A percentile compares a stretch with the other conserved stretches of the same genome.
Evolutionary conservation across 2,329 filamentous ascomycete species (phyloP).

Genomic region (Alternaria atra): DNA sequence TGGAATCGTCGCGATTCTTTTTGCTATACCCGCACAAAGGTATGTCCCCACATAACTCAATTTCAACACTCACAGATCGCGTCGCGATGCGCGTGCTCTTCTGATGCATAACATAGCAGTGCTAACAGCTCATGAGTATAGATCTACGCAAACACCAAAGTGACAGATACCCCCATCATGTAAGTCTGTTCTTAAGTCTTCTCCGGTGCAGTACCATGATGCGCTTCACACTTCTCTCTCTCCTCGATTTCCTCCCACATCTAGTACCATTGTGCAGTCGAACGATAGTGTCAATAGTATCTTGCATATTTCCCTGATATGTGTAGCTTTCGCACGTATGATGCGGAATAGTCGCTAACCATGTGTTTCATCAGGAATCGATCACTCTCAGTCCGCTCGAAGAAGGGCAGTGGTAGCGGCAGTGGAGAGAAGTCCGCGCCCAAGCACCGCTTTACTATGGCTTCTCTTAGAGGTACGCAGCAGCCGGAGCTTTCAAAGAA

Average conservation of each 20-base stretch:
- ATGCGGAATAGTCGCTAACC: slow-evolving; percentile 32
- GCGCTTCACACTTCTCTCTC: neutral
- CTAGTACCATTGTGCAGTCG: neutral
- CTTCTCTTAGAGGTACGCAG: slow-evolving; percentile 81
- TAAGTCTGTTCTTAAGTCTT: slow-evolving; percentile 42
- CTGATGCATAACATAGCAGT: slow-evolving; percentile 13
- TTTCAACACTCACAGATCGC: neutral
- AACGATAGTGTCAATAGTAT: neutral
- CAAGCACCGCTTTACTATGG: slow-evolving; percentile 82
- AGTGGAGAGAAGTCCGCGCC: slow-evolving; percentile 54
- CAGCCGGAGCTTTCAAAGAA: slow-evolving; percentile 90
- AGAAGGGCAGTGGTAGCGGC: slow-evolving; percentile 56
- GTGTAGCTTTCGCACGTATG: neutral
- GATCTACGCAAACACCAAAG: slow-evolving; percentile 26
- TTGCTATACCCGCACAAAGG: slow-evolving; percentile 15
- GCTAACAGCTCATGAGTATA: slow-evolving; percentile 34
- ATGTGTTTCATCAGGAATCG: slow-evolving; percentile 67
- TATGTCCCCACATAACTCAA: slow-evolving; percentile 7
- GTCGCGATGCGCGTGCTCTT: slow-evolving; percentile 21
- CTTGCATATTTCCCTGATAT: neutral
- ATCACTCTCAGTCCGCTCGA: slow-evolving; percentile 76
- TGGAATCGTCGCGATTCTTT: neutral
- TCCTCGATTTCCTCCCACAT: neutral
- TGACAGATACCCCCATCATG: slow-evolving; percentile 33
- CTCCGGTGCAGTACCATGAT: neutral